These are phyloP conservation scores for Farysia itapuensis DNA, from an alignment of 1,284 basidiomycete species.

Conservation along the genomic window DNA sequence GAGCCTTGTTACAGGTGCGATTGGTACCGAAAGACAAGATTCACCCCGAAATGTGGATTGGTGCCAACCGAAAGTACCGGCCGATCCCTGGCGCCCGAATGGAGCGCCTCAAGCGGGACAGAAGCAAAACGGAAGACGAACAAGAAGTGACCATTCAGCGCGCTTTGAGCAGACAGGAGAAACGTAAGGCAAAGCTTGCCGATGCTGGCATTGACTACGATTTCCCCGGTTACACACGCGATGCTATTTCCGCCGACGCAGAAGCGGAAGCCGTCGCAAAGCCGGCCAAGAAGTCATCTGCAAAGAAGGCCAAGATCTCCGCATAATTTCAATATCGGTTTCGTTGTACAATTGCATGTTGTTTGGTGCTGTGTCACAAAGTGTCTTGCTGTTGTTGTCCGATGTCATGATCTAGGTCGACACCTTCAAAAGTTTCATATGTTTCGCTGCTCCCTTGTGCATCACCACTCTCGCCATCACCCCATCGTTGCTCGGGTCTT, in stretches of 20 bases:
- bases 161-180: slow-evolving; percentile 75
- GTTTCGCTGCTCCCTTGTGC: slow-evolving; percentile 26
- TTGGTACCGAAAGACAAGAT: slow-evolving; percentile 79
- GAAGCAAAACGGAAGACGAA: slow-evolving; percentile 72
- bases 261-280: neutral
- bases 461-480: slow-evolving; percentile 40
- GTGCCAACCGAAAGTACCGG: slow-evolving; percentile 90
- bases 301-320: neutral
- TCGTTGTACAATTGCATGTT: no score
- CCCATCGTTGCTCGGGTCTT: slow-evolving; percentile 29
- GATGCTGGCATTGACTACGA: slow-evolving; percentile 86
- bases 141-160: slow-evolving; percentile 71
- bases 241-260: no score
- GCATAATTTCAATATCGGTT: no score
- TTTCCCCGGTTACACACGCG: slow-evolving; percentile 66
- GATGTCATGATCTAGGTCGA: no score
- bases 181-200: slow-evolving; percentile 76
- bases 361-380: no score
- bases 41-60: slow-evolving; percentile 91
- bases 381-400: no score
- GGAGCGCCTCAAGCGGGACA: slow-evolving; percentile 72
- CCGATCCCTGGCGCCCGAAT: slow-evolving; percentile 74
- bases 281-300: neutral
- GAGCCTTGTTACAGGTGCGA: slow-evolving; percentile 82
- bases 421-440: slow-evolving; percentile 18